A percentile compares a stretch with the other conserved stretches of the same genome.
phyloP scores from a whole-genome alignment of 202 grass and related monocot genomes.

The Cymbopogon flexuosus region DNA sequence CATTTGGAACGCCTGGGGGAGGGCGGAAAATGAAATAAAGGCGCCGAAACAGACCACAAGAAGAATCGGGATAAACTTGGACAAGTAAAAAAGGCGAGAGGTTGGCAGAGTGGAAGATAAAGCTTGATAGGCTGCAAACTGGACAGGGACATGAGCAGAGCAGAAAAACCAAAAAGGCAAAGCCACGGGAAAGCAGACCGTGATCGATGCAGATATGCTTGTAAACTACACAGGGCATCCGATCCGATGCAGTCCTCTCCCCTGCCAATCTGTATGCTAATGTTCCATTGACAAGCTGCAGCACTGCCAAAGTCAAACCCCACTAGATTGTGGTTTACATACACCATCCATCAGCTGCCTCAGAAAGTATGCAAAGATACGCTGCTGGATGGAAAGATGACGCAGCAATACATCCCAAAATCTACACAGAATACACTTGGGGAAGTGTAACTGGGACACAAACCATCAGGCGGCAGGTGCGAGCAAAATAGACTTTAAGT shows the following conservation, averaged over 20 bases:
- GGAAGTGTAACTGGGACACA: neutral
- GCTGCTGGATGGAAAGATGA: conserved; percentile 8
- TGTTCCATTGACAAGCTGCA: conserved; percentile 33
- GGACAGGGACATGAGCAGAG: conserved; percentile 27
- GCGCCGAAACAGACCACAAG: conserved; percentile 11
- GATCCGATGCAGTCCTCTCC: conserved; percentile 44
- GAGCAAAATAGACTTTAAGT: neutral
- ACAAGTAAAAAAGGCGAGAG: conserved; percentile 37
- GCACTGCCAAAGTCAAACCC: conserved; percentile 40
- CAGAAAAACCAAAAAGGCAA: conserved; percentile 27
- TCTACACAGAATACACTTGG: neutral
- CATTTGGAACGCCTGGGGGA: neutral
- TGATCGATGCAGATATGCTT: conserved; percentile 39
- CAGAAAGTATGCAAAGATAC: conserved; percentile 18
- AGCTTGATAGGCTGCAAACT: conserved; percentile 30
- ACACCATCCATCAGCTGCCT: neutral
- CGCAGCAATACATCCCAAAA: neutral
- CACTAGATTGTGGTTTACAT: conserved; percentile 21
- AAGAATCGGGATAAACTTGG: conserved; percentile 37
- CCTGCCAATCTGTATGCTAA: conserved; percentile 9
- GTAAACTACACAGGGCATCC: conserved; percentile 45
- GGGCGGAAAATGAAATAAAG: conserved; percentile 5
- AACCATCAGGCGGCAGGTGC: neutral
- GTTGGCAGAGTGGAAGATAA: conserved; percentile 54
- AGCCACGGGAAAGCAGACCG: conserved; percentile 19